Evolutionary conservation across 1,139 yeast species (phyloP).

Genomic region (Geotrichum europaeum): DNA sequence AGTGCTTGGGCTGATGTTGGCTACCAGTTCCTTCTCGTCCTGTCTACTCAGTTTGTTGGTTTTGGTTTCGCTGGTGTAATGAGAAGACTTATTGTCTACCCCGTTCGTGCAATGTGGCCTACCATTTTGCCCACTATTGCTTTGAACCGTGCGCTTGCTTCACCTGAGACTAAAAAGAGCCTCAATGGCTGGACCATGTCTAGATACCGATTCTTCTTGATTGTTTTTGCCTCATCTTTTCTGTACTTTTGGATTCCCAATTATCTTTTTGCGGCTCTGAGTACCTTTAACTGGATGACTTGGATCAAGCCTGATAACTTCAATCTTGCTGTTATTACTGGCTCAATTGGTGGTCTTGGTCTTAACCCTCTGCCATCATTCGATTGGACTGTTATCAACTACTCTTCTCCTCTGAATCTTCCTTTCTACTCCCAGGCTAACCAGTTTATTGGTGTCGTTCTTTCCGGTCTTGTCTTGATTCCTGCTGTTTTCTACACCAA

Average conservation of each 20-base stretch:
- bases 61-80: slow-evolving; percentile 51
- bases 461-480: slow-evolving; percentile 41
- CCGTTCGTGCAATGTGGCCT: slow-evolving; percentile 49
- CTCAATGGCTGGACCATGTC: slow-evolving; percentile 45
- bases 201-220: slow-evolving; percentile 42
- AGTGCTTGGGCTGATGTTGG: slow-evolving; percentile 40
- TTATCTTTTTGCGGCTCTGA: slow-evolving; percentile 44
- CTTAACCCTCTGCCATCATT: slow-evolving; percentile 46
- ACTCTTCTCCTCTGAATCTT: slow-evolving; percentile 33
- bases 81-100: slow-evolving; percentile 48
- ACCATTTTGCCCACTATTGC: slow-evolving; percentile 38
- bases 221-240: slow-evolving; percentile 38
- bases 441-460: slow-evolving; percentile 39
- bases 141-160: slow-evolving; percentile 17
- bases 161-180: slow-evolving; percentile 16
- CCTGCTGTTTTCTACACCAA: slow-evolving; percentile 47
- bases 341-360: slow-evolving; percentile 47
- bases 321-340: slow-evolving; percentile 49
- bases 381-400: slow-evolving; percentile 43
- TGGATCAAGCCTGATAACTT: slow-evolving; percentile 54
- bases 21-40: slow-evolving; percentile 40
- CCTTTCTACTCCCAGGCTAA: slow-evolving; percentile 46
- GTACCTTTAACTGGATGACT: slow-evolving; percentile 54
- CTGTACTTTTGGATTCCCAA: slow-evolving; percentile 52
- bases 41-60: slow-evolving; percentile 47